Conservation (phyloP, 2,329 filamentous ascomycete genomes). For the Fusarium sp. region DNA sequence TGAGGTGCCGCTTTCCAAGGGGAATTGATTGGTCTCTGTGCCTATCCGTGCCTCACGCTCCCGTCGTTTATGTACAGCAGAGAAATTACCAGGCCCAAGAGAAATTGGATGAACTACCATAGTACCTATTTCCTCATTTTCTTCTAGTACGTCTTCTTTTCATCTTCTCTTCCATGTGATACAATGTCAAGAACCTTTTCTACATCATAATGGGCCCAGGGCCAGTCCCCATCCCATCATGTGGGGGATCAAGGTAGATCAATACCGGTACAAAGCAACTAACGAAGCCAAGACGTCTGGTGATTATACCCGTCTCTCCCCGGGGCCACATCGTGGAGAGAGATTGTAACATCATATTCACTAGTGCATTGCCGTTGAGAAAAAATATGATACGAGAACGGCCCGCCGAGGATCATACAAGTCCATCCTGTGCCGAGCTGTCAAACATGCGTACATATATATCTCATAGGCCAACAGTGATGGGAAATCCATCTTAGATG, state of each 20-base stretch:
- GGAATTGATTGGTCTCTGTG: not conserved
- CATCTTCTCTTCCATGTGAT: not conserved
- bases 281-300: conserved; percentile 24
- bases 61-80: not conserved
- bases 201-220: not conserved
- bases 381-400: conserved; percentile 16
- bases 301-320: conserved; percentile 31
- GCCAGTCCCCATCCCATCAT: not conserved
- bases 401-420: not conserved
- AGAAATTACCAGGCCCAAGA: not conserved
- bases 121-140: not conserved
- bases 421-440: conserved; percentile 3
- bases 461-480: conserved; percentile 7
- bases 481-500: conserved; percentile 18
- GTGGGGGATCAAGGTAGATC: not conserved
- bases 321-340: conserved; percentile 26
- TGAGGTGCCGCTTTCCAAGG: not conserved
- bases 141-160: not conserved
- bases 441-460: conserved; percentile 11
- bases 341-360: not conserved
- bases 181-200: not conserved
- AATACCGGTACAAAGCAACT: not conserved
- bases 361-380: not conserved
- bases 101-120: not conserved
- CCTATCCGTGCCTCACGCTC: not conserved